Base-by-base conservation (phyloP, 805 yeast genomes). In the Candida multigemmis region DNA sequence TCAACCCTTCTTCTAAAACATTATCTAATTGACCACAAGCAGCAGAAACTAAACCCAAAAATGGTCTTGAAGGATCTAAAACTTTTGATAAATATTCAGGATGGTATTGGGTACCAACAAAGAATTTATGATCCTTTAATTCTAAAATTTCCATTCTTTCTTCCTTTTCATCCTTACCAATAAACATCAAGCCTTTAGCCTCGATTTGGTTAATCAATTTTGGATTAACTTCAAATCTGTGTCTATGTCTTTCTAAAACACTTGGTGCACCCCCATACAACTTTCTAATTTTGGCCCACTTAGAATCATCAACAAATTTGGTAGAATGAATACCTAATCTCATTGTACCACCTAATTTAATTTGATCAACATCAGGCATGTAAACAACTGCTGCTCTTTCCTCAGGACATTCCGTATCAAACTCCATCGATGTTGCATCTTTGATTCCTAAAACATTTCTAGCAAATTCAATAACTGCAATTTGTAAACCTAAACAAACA, bases 291-390 rank as follows among this genome's bases (percentile, higher is more conserved):
- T 64, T 68, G 25, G 84, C 71, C 71, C 76, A 64, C 37, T 78
- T 78, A 25, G 82, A 58, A 36, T 66, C 74, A 11, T 60, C 60
- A 45, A 73, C 77, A 68, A 91, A 91, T 38, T 69, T 72, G 21
- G 97, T 86, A 40, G 87, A 75, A 59, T 96, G 86, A 39, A 85
- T 68, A 44, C 99, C 99, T 42, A 91, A 71, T 67, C 99, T 79
- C 99, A 91, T 91, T 27, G 97, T 89, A 41, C 99, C 99, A 38
- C 99, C 99, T 66, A 91, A 71, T 53, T 84, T 85, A 42, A 81
- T 77, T 65, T 86, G 89, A 59, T 86, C 94, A 36, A 89, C 86
- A 58, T 91, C 99, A 23, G 99, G 99, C 99, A 91, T 91, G 65
- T 85, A 91, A 25, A 91, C 83, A 33, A 91, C 93, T 27, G 85